Evolutionary conservation across 352 stramenopile species (phyloP), one percentile per base, ranked within the genome.

Genomic region (Globisporangium emineosum): DNA sequence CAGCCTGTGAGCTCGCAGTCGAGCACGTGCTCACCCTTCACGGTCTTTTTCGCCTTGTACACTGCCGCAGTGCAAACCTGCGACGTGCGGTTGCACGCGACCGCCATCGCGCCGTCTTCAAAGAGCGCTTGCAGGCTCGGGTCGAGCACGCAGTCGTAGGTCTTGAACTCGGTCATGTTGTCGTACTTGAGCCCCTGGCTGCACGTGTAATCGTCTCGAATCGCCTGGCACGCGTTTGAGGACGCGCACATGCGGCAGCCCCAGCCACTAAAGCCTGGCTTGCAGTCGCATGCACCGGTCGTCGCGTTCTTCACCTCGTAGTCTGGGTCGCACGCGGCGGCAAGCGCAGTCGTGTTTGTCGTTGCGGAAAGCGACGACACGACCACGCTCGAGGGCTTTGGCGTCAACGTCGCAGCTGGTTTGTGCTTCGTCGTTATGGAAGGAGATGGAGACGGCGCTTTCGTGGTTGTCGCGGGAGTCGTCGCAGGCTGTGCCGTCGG

Each of bases 1-100:
- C 85, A 94, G 7, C 63, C 47, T 1, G 73, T 78, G 47, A 92
- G 72, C 66, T 71, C 68, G 70, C 85, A 94, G 65, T 94, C 81
- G 60, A 94, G 81, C 49, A 89, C 75, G 64, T 94, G 85, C 23
- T 75, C 68, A 54, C 81, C 67, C 23, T 62, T 56, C 6, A 89
- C 61, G 5, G 75, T 79, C 6, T 76, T 66, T 21, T 82, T 70
- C 9, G 71, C 53, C 64, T 91, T 90, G 67, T 81, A 94, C 17
- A 94, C 77, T 4, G 83, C 81, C 13, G 83, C 83, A 17, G 69
- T 76, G 71, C 85, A 94, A 53, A 77, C 84, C 15, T 76, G 55
- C 8, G 50, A 58, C 56, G 81, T 66, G 57, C 76, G 77, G 62
- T 90, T 71, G 73, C 85, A 94, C 15, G 61, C 62, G 8, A 94